Evolutionary conservation across 2,329 filamentous ascomycete species (phyloP).

Genomic region (Fusarium sp.): DNA sequence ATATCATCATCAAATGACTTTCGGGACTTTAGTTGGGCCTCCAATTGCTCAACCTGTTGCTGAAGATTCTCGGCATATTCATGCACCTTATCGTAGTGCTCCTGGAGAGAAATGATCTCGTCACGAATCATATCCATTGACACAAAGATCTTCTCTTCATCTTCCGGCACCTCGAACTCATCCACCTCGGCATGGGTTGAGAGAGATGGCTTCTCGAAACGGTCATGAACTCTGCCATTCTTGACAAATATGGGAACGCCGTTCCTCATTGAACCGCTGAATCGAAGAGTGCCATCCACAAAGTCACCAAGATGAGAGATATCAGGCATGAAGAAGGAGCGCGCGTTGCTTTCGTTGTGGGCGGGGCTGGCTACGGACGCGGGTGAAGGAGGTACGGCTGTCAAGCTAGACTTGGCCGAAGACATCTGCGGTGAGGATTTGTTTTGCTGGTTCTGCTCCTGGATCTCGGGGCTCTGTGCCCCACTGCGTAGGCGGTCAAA

Average conservation of each 20-base stretch:
- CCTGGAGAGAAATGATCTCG: slow-evolving; percentile 69
- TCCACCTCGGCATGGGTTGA: slow-evolving; percentile 65
- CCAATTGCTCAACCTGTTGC: slow-evolving; percentile 65
- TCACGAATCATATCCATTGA: slow-evolving; percentile 74
- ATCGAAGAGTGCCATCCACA: slow-evolving; percentile 68
- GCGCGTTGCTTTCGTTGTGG: slow-evolving; percentile 60
- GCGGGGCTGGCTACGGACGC: slow-evolving; percentile 53
- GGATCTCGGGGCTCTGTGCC: slow-evolving; percentile 52
- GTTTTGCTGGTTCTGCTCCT: slow-evolving; percentile 46
- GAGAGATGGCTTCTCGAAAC: slow-evolving; percentile 52
- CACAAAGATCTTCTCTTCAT: slow-evolving; percentile 71
- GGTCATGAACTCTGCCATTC: slow-evolving; percentile 66
- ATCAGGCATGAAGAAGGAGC: slow-evolving; percentile 69
- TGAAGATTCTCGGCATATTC: slow-evolving; percentile 69
- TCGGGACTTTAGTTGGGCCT: slow-evolving; percentile 63
- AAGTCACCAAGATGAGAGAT: slow-evolving; percentile 71
- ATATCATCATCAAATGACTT: slow-evolving; percentile 60
- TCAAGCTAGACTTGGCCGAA: slow-evolving; percentile 59
- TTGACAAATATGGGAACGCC: slow-evolving; percentile 71
- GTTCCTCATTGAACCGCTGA: slow-evolving; percentile 66
- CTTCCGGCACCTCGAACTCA: slow-evolving; percentile 64
- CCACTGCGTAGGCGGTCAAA: slow-evolving; percentile 56
- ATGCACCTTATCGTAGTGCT: slow-evolving; percentile 70
- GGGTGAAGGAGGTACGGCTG: slow-evolving; percentile 59
- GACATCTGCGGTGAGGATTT: slow-evolving; percentile 55